Conservation (phyloP, 2,329 filamentous ascomycete species). For the Fusarium beomiforme region DNA sequence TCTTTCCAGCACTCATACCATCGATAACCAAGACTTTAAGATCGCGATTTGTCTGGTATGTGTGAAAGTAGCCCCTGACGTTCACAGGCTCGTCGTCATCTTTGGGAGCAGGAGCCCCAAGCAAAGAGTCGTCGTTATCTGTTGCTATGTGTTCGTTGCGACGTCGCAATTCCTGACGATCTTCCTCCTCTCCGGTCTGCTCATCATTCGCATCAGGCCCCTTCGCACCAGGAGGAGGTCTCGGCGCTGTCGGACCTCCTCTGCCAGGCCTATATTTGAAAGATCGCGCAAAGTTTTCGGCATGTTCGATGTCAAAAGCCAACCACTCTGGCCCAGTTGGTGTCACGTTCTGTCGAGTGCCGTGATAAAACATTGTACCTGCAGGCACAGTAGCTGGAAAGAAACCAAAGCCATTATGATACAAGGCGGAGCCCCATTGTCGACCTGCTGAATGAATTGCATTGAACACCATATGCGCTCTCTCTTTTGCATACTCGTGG, state of each 20-base stretch:
- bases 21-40: slow-evolving; percentile 75
- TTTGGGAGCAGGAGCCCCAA: neutral
- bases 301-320: slow-evolving; percentile 81
- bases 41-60: slow-evolving; percentile 67
- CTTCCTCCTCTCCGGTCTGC: neutral
- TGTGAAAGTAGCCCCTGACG: slow-evolving; percentile 71
- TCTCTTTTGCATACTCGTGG: slow-evolving; percentile 53
- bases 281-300: slow-evolving; percentile 67
- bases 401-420: slow-evolving; percentile 81
- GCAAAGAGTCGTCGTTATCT: neutral
- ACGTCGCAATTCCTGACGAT: slow-evolving; percentile 19
- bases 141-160: neutral
- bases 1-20: slow-evolving; percentile 75
- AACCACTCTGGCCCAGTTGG: slow-evolving; percentile 73
- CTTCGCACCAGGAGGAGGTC: neutral
- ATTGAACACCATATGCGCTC: slow-evolving; percentile 77
- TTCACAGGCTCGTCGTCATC: slow-evolving; percentile 8
- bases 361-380: slow-evolving; percentile 76
- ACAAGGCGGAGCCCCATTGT: slow-evolving; percentile 77
- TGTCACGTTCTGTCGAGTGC: slow-evolving; percentile 56
- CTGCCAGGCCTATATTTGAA: neutral
- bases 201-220: neutral
- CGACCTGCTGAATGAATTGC: slow-evolving; percentile 76
- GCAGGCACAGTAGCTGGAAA: slow-evolving; percentile 73
- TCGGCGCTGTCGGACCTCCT: neutral